These are phyloP conservation scores for Hyphodiscus sp. DNA, from an alignment of 2,329 filamentous ascomycete species.

Conservation along the genomic window DNA sequence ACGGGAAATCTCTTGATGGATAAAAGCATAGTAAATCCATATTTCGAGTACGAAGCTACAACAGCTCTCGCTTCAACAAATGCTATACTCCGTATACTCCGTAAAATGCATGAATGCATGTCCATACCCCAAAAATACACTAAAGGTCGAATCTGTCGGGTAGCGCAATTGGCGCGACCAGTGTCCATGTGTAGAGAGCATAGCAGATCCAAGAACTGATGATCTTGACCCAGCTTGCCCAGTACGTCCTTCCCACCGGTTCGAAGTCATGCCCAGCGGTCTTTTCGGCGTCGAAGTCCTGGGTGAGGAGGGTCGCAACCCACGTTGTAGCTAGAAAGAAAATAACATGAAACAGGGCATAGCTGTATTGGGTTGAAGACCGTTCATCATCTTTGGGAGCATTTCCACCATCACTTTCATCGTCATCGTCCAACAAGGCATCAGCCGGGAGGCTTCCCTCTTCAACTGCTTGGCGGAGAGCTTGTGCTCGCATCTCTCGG, in stretches of 20 bases:
- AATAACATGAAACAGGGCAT: constrained; percentile 92
- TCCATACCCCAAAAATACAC: background rate
- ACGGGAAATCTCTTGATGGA: background rate
- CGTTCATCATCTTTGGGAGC: constrained; percentile 80
- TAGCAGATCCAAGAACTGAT: constrained; percentile 97
- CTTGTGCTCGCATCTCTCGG: constrained; percentile 88
- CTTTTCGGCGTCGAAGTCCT: constrained; percentile 59
- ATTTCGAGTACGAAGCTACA: background rate
- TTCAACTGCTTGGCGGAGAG: constrained; percentile 84
- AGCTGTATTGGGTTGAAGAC: constrained; percentile 88
- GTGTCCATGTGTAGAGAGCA: constrained; percentile 84
- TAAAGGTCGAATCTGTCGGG: constrained; percentile 75
- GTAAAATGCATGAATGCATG: background rate
- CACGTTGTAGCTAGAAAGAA: constrained; percentile 95
- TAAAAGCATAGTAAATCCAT: background rate
- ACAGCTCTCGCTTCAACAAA: background rate
- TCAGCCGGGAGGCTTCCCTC: constrained; percentile 88
- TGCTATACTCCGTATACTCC: constrained; percentile 3
- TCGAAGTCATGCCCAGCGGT: constrained; percentile 74
- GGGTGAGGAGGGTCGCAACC: constrained; percentile 85
- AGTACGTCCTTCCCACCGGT: constrained; percentile 89
- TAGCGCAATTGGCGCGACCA: constrained; percentile 78
- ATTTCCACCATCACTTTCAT: constrained; percentile 52
- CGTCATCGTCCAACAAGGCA: constrained; percentile 69
- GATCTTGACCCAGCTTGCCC: constrained; percentile 99